Evolutionary conservation across 1,284 basidiomycete species (phyloP), one percentile per base, ranked within the genome.

Genomic region (Neolentinus lepideus): DNA sequence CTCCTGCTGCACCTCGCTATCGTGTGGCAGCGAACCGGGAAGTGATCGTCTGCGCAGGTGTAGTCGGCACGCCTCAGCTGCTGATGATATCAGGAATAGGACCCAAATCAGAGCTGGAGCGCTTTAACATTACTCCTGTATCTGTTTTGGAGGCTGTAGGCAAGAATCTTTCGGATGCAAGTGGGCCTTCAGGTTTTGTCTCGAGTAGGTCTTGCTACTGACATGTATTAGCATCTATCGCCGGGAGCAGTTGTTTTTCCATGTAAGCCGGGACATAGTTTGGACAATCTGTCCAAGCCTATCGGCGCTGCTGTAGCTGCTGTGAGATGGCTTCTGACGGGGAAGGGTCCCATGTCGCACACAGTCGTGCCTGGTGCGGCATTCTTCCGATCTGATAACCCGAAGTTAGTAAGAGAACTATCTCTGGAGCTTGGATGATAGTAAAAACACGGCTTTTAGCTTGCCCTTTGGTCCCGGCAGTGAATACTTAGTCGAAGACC

Each of bases 21-120:
- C 57, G 59, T 21, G 67, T 69, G 11, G 53, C 43, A 0, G 74
- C 71, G 1, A 66, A 48, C 25, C 66, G 66, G 33, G 75, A 77
- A 56, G 66, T 78, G 21, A 67, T 76, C 21, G 57, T 81, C 1
- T 71, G 71, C 52, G 73, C 71, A 3, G 79, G 78, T 3, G 60
- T 71, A 1, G 64, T 80, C 50, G 70, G 72, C 24, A 73, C 75
- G 3, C 77, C 79, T 16, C 74, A 75, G 31, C 62, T 80, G 2
- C 70, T 82, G 3, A 67, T 80, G 59, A 67, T 79, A 12, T 78
- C 75, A 11, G 79, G 79, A 11, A 69, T 81, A 52, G 79, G 79
- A 0, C 69, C 73, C 51, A 58, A 66, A 27, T 55, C 59, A 4
- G 66, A 74, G 1, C 63, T 82, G 2, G 52, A 63, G 45, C 60